Evolutionary conservation across 192 early-diverging fungal genomes (phyloP), one percentile per base, ranked within the genome.

Genomic region (Gigaspora rosea): DNA sequence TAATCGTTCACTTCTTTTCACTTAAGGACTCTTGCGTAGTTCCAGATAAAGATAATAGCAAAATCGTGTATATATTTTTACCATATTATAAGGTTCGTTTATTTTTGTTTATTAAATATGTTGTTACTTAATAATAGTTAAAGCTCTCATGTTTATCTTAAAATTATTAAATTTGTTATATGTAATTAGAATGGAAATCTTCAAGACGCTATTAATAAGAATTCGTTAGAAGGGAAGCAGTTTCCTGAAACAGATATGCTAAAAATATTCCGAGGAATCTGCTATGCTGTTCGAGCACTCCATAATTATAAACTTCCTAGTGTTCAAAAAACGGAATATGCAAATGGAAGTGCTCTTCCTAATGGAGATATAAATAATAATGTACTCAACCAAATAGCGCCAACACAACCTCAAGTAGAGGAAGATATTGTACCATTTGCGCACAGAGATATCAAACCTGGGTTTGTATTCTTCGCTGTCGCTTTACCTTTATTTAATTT

Each of bases 361-460:
- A 33, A 22, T 15, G 64, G 35, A n/a, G 64, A 9, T 46, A 50
- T 27, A 7, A 71, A 52, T 33, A 56, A 70, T 66, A 20, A 10
- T 15, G 22, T 64, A 64, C 33, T 18, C 18, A 56, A 0, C 18
- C 52, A n/a, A 56, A 15, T 35, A 41, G 8, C 13, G 57, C 20
- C 32, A 78, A 56, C 18, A 52, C 61, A 66, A 35, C 57, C 80
- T 32, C 78, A 81, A 18, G 74, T 67, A n/a, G 78, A 80, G 18
- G 79, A 77, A 2, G 79, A 81, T 48, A 63, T 84, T 77, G 79
- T 86, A 27, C 84, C 89, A 7, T 91, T 86, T 79, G 89, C 87
- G 32, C 92, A 94, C 71, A 82, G 92, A 9, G 92, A 94, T 75
- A 91, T 94, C 70, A 94, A 94, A 79, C 91, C 91, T 11, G 92